Evolutionary conservation across 352 stramenopile species (phyloP), one percentile per base, ranked within the genome.

Genomic region (Stephanocyclus meneghinianus): DNA sequence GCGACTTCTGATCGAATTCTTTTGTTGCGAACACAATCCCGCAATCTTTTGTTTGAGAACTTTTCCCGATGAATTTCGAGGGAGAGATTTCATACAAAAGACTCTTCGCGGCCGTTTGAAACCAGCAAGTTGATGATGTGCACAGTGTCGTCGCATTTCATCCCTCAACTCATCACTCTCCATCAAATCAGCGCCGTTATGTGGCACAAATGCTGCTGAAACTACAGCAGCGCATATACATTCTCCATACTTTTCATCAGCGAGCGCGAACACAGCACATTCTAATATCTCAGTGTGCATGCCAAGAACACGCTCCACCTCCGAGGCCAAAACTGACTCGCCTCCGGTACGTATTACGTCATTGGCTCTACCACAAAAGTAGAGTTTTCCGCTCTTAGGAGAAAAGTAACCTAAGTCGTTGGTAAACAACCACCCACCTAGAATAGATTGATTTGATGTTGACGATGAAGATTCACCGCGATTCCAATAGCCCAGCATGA

Each of bases 401-500:
- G 74, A 42, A 30, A 87, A 83, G 62, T 83, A 91, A 59, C 91
- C 92, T 37, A 95, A 75, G 78, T 95, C 92, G 63, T 85, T 93
- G 3, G 89, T 94, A 29, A 91, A 57, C 63, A 94, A 87, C 84
- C 87, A 94, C 37, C 71, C 76, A 30, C 66, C 44, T 32, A 32
- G 16, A 40, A 51, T 35, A 7, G 35, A 55, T 53, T 63, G 30
- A 29, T 8, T 32, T n/a, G 42, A 59, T 55, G 8, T 18, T 29
- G 37, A 65, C 76, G 32, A 13, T 18, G 32, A 55, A 44, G 8
- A 21, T 32, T 72, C 65, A 21, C 85, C 86, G 59, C 88, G 81
- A 50, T 69, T 65, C 90, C 91, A 95, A 75, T 95, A 95, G 18
- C 92, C 92, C 72, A 85, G 89, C 90, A 95, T 95, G 0, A 94